Conservation (phyloP, 106 monocot species). For the Allium sativum region DNA sequence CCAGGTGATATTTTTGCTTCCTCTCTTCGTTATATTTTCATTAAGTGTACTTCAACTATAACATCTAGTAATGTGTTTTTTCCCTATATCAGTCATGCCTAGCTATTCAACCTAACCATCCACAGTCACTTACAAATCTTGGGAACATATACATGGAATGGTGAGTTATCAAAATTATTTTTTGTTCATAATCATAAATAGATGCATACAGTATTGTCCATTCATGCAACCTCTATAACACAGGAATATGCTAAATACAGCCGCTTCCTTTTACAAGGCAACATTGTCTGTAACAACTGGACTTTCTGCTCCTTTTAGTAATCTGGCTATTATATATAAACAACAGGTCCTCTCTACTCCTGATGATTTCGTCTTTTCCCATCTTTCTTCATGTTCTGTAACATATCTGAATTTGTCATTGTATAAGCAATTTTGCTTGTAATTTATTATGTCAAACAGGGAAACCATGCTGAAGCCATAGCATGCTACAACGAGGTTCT, state of each 20-base stretch:
- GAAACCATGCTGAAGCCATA: conserved; percentile 85
- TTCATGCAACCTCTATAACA: conserved; percentile 6
- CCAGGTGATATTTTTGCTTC: conserved; percentile 24
- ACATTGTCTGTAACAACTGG: conserved; percentile 75
- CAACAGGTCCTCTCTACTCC: conserved; percentile 59
- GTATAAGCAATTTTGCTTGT: too few relatives aligned
- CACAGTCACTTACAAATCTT: conserved; percentile 91
- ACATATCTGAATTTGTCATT: too few relatives aligned
- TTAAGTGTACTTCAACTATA: too few relatives aligned
- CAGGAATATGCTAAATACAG: conserved; percentile 74
- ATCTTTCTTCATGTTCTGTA: too few relatives aligned
- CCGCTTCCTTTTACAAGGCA: conserved; percentile 77
- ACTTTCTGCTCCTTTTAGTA: conserved; percentile 90
- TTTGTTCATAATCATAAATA: not conserved
- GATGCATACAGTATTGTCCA: not conserved
- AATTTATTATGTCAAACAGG: conserved; percentile 27
- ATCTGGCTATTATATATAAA: conserved; percentile 87
- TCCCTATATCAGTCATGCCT: conserved; percentile 59
- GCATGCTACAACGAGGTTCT: conserved; percentile 95
- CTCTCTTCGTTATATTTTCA: not conserved
- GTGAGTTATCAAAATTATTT: conserved; percentile 22
- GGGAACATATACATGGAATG: conserved; percentile 94
- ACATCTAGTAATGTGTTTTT: not conserved
- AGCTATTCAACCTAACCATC: conserved; percentile 75
- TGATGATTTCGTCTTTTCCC: not conserved